These are phyloP conservation scores for Starmerella tilneyi DNA, from an alignment of 805 yeast species.

Conservation along the genomic window DNA sequence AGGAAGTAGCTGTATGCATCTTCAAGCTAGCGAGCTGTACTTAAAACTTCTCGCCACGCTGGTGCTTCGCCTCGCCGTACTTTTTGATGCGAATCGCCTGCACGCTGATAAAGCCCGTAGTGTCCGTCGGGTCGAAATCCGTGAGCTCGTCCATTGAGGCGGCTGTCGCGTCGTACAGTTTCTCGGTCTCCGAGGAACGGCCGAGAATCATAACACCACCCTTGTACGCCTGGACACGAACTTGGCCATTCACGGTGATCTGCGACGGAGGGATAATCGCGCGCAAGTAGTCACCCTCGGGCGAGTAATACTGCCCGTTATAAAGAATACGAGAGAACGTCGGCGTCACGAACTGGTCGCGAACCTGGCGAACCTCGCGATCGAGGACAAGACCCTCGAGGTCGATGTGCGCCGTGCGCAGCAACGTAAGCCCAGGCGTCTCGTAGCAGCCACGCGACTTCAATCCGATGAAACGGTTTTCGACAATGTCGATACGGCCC, in stretches of 20 bases:
- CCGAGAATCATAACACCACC: constrained; percentile 79
- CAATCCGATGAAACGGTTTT: constrained; percentile 96
- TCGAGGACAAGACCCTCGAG: constrained; percentile 94
- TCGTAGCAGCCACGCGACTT: constrained; percentile 99
- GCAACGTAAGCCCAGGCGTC: constrained; percentile 93
- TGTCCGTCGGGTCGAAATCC: constrained; percentile 94
- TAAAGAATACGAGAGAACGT: constrained; percentile 80
- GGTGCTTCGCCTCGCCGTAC: constrained; percentile 91
- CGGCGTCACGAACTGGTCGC: constrained; percentile 93
- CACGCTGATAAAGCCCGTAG: constrained; percentile 94
- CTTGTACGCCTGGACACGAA: constrained; percentile 87
- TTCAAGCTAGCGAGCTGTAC: too few relatives aligned
- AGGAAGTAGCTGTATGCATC: too few relatives aligned
- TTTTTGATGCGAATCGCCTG: constrained; percentile 97
- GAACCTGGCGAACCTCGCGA: constrained; percentile 92
- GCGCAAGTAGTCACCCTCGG: constrained; percentile 95
- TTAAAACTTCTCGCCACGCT: constrained; percentile 43
- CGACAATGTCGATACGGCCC: constrained; percentile 98
- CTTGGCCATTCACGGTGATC: constrained; percentile 89
- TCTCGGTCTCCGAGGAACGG: constrained; percentile 91
- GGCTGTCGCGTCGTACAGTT: constrained; percentile 93
- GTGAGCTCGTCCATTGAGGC: constrained; percentile 99
- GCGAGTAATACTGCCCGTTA: constrained; percentile 96
- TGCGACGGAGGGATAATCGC: constrained; percentile 75
- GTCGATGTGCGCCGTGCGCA: constrained; percentile 91